phyloP scores from a whole-genome alignment of 2,329 filamentous ascomycete species.

The Neofusicoccum laricinum region DNA sequence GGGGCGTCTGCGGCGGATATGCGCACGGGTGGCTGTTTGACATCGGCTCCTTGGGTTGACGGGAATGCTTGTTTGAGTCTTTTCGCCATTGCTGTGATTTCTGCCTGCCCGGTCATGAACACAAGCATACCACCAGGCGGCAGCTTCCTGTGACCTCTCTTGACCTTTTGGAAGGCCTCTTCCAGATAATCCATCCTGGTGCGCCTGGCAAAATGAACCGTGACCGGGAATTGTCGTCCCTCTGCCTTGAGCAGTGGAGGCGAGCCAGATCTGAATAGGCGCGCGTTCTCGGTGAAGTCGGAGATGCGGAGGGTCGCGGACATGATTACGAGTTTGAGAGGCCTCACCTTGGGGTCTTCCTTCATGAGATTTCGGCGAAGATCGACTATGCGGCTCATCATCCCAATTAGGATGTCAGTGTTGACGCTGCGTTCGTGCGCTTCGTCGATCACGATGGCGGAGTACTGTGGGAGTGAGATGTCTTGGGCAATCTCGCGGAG shows the following conservation, averaged over 20 bases:
- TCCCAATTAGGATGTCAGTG: constrained; percentile 96
- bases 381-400: constrained; percentile 90
- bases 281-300: constrained; percentile 81
- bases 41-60: constrained; percentile 44
- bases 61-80: constrained; percentile 68
- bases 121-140: constrained; percentile 89
- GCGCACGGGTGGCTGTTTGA: constrained; percentile 64
- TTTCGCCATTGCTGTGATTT: constrained; percentile 82
- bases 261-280: constrained; percentile 67
- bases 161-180: constrained; percentile 84
- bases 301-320: constrained; percentile 89
- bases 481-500: constrained; percentile 89
- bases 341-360: constrained; percentile 66
- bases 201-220: constrained; percentile 78
- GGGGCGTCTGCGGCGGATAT: constrained; percentile 75
- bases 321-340: constrained; percentile 95
- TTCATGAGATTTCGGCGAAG: constrained; percentile 71
- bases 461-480: constrained; percentile 84
- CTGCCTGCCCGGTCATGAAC: constrained; percentile 90
- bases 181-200: constrained; percentile 88
- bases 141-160: constrained; percentile 81
- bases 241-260: constrained; percentile 88
- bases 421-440: constrained; percentile 97
- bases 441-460: constrained; percentile 91
- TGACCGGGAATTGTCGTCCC: constrained; percentile 87